Conservation (phyloP, 2,329 filamentous ascomycete species). For the Scedosporium aurantiacum region DNA sequence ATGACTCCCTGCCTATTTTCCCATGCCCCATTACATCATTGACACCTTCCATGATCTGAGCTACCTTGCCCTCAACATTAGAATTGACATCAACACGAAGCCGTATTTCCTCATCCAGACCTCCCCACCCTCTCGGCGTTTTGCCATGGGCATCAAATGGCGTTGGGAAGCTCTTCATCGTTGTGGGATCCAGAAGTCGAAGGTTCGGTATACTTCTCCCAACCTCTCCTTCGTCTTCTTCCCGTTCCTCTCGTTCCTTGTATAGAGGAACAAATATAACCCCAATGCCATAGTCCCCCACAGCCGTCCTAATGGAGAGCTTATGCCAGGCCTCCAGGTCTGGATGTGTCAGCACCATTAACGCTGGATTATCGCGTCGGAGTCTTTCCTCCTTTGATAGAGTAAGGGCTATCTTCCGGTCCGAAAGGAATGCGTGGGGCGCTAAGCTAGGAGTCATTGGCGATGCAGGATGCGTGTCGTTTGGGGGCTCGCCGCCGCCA, state of each 20-base stretch:
- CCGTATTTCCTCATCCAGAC: constrained; percentile 15
- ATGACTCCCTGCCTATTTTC: too few relatives aligned
- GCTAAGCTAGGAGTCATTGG: too few relatives aligned
- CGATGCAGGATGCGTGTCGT: too few relatives aligned
- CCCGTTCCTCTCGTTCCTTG: neutral
- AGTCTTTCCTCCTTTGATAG: constrained; percentile 12
- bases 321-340: constrained; percentile 19
- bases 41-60: too few relatives aligned
- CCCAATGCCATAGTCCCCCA: constrained; percentile 18
- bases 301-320: constrained; percentile 14
- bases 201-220: too few relatives aligned
- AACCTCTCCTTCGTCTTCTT: too few relatives aligned
- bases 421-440: neutral
- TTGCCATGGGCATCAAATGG: neutral
- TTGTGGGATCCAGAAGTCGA: neutral
- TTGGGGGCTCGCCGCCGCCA: too few relatives aligned
- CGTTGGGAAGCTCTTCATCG: constrained; percentile 15
- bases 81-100: constrained; percentile 9
- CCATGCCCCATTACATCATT: too few relatives aligned
- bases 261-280: constrained; percentile 20
- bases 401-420: constrained; percentile 4
- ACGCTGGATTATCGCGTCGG: constrained; percentile 15
- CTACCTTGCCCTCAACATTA: too few relatives aligned
- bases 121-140: neutral
- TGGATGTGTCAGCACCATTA: constrained; percentile 20